Conservation (phyloP, 1,284 basidiomycete genomes). For the Ustilago xerochloae region DNA sequence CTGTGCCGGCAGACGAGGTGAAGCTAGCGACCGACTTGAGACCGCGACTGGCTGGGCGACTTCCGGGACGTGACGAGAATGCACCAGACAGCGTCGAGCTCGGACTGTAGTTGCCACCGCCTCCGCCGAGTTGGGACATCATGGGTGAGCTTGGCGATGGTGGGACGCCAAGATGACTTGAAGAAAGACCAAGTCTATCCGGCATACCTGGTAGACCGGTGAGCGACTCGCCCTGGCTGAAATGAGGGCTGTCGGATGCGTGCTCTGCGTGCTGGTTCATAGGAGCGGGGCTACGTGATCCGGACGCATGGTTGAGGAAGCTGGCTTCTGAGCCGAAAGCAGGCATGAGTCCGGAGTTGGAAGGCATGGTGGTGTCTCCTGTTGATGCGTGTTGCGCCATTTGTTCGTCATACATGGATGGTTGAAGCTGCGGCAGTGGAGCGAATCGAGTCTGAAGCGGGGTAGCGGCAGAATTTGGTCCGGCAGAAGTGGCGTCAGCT, state of each 20-base stretch:
- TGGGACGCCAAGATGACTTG: slow-evolving; percentile 29
- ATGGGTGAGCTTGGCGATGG: slow-evolving; percentile 40
- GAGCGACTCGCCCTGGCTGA: slow-evolving; percentile 10
- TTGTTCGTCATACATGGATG: slow-evolving; percentile 24
- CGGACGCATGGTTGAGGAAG: slow-evolving; percentile 3
- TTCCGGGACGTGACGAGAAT: slow-evolving; percentile 48
- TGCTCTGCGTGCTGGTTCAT: background rate
- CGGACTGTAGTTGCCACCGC: slow-evolving; percentile 40
- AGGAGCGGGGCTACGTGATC: background rate
- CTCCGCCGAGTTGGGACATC: slow-evolving; percentile 23
- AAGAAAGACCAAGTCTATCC: slow-evolving; percentile 18
- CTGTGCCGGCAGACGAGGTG: slow-evolving; percentile 44
- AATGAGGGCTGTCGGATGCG: slow-evolving; percentile 6
- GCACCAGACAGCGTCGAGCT: slow-evolving; percentile 51
- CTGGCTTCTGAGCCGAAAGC: slow-evolving; percentile 41
- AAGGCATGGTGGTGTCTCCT: slow-evolving; percentile 13
- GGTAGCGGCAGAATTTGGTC: slow-evolving; percentile 9
- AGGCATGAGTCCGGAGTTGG: slow-evolving; percentile 30
- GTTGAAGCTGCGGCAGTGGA: slow-evolving; percentile 34
- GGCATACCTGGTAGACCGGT: slow-evolving; percentile 25
- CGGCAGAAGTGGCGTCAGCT: slow-evolving; percentile 16
- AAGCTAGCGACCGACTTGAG: slow-evolving; percentile 55
- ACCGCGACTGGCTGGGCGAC: slow-evolving; percentile 46
- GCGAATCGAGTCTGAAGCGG: slow-evolving; percentile 40
- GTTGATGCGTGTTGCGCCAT: background rate